A percentile compares a stretch with the other conserved stretches of the same genome.
These are phyloP conservation scores for Arachnomyces sp. DNA, from an alignment of 2,329 filamentous ascomycete genomes.

Conservation along the genomic window DNA sequence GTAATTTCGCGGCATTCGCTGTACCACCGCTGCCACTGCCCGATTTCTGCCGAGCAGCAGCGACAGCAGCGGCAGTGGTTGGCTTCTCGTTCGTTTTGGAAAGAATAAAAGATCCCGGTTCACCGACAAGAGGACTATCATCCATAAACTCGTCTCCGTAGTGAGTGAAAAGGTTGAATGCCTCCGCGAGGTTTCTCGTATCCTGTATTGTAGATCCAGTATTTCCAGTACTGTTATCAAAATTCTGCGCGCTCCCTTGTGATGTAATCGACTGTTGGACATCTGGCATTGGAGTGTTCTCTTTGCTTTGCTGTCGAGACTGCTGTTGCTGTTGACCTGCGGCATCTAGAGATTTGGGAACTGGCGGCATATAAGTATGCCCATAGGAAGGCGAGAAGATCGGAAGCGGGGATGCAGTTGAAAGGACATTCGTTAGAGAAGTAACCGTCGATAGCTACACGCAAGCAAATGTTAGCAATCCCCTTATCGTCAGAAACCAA, in stretches of 20 bases:
- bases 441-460: constrained; percentile 48
- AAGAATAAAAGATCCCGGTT: constrained; percentile 56
- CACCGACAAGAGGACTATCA: constrained; percentile 55
- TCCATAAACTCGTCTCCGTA: constrained; percentile 58
- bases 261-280: constrained; percentile 23
- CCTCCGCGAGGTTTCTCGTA: constrained; percentile 37
- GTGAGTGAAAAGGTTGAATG: constrained; percentile 43
- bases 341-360: constrained; percentile 32
- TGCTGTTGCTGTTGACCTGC: constrained; percentile 26
- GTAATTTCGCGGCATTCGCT: constrained; percentile 3
- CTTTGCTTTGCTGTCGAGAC: constrained; percentile 39
- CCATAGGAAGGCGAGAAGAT: constrained; percentile 53
- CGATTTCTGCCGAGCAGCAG: constrained; percentile 15
- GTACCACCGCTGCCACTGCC: not conserved
- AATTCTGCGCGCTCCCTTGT: constrained; percentile 17
- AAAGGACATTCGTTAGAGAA: constrained; percentile 49
- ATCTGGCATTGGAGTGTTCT: constrained; percentile 40
- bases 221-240: constrained; percentile 4
- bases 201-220: constrained; percentile 21
- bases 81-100: constrained; percentile 30
- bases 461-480: constrained; percentile 2
- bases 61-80: constrained; percentile 11
- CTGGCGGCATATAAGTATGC: constrained; percentile 51
- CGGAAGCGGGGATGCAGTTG: constrained; percentile 46
- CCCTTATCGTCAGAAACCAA: constrained; percentile 6